These are phyloP conservation scores for Candolleomyces eurysporus DNA, from an alignment of 768 basidiomycete species.

Conservation along the genomic window DNA sequence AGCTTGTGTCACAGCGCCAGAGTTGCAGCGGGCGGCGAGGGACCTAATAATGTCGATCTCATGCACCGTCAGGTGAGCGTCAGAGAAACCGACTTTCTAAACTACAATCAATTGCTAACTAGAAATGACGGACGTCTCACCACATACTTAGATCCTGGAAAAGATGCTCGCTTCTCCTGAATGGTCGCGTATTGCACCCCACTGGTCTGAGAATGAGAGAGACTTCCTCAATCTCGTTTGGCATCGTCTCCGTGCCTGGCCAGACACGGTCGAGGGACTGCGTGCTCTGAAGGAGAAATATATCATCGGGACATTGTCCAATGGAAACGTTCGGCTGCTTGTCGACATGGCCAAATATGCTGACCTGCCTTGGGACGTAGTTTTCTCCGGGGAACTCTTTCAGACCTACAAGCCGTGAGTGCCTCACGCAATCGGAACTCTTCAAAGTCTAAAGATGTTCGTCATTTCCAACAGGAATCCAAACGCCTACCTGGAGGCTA, in stretches of 20 bases:
- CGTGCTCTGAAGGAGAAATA: slow-evolving; percentile 46
- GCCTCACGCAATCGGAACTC: neutral
- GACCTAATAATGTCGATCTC: slow-evolving; percentile 50
- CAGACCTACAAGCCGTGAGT: slow-evolving; percentile 64
- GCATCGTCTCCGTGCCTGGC: slow-evolving; percentile 68
- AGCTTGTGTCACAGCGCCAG: slow-evolving; percentile 27
- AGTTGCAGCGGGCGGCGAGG: slow-evolving; percentile 44
- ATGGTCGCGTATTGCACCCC: slow-evolving; percentile 48
- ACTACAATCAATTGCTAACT: too few species aligned
- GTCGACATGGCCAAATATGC: slow-evolving; percentile 66
- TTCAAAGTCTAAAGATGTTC: neutral
- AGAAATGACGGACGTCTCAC: too few species aligned
- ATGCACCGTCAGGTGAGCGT: slow-evolving; percentile 51
- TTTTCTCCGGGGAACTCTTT: slow-evolving; percentile 62
- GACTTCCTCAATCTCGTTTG: slow-evolving; percentile 48
- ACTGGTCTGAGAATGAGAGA: slow-evolving; percentile 45
- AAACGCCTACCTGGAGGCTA: slow-evolving; percentile 47
- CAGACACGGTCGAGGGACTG: slow-evolving; percentile 50
- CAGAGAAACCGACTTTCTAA: neutral
- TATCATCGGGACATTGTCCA: slow-evolving; percentile 56
- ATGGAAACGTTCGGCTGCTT: slow-evolving; percentile 61
- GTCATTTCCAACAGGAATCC: slow-evolving; percentile 37
- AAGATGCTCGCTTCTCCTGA: slow-evolving; percentile 44
- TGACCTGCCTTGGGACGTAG: slow-evolving; percentile 59
- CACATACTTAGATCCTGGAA: slow-evolving; percentile 49